Percentiles rank a stretch among this genome's conserved stretches.
These are phyloP conservation scores for Vaccinium darrowii DNA, from an alignment of 148 eudicot species.

Conservation along the genomic window DNA sequence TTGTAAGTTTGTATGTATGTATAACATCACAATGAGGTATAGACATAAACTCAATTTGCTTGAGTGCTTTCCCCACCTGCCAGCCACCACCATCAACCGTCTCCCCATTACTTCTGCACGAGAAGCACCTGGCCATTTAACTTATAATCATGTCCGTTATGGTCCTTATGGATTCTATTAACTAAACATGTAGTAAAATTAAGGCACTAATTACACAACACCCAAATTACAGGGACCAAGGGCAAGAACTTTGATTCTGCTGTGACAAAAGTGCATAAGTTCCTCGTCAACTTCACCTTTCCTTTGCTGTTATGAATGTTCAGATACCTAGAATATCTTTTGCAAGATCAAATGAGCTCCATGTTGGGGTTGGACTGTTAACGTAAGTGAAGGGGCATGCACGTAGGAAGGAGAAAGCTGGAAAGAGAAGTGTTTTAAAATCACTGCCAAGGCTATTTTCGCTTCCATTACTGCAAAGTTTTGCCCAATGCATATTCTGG, in stretches of 20 bases:
- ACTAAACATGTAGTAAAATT: not conserved
- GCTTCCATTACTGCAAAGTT: conserved; percentile 51
- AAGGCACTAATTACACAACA: not conserved
- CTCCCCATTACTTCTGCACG: not conserved
- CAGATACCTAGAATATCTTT: conserved; percentile 6
- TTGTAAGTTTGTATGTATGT: not conserved
- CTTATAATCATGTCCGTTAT: not conserved
- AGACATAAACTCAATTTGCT: not conserved
- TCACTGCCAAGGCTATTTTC: conserved; percentile 45
- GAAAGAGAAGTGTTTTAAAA: conserved; percentile 34
- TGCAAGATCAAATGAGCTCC: conserved; percentile 51
- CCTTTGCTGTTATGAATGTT: not conserved
- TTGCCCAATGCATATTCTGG: conserved; percentile 51
- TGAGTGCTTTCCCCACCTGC: not conserved
- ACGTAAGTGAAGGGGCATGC: conserved; percentile 48
- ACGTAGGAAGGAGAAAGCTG: conserved; percentile 48
- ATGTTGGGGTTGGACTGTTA: conserved; percentile 42
- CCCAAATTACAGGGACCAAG: not conserved
- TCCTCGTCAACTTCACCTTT: not conserved
- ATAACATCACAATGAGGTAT: not conserved
- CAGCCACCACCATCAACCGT: not conserved
- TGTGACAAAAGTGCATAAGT: not conserved
- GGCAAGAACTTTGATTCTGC: not conserved
- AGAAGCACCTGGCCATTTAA: not conserved
- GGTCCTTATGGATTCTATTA: not conserved